Percentiles rank a stretch among this genome's conserved stretches.
phyloP scores from a whole-genome alignment of 495 filamentous ascomycete species.

The Penicillium canescens region DNA sequence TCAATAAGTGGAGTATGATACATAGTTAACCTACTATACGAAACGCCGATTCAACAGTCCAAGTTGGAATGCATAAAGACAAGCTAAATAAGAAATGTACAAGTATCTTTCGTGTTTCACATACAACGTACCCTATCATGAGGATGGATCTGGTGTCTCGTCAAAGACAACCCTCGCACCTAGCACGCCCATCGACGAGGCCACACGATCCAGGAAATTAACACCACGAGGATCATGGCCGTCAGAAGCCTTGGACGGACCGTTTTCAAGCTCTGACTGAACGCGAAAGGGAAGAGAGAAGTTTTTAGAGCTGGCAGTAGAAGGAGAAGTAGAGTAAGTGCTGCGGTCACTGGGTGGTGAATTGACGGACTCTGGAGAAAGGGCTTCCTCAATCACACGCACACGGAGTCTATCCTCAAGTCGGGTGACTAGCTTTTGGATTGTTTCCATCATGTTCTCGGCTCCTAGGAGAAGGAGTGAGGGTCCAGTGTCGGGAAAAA shows the following conservation, averaged over 20 bases:
- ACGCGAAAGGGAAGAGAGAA: conserved; percentile 27
- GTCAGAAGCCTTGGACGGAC: conserved; percentile 24
- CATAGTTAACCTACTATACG: too few species aligned
- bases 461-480: conserved; percentile 27
- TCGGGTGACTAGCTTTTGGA: conserved; percentile 14
- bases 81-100: too few species aligned
- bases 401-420: conserved; percentile 14
- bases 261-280: conserved; percentile 28
- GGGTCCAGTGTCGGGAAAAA: conserved; percentile 30
- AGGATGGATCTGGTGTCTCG: too few species aligned
- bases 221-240: conserved; percentile 22
- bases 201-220: conserved; percentile 39
- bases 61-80: too few species aligned
- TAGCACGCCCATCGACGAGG: conserved; percentile 39
- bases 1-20: too few species aligned
- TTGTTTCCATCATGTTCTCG: conserved; percentile 21
- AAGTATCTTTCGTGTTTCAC: too few species aligned
- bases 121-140: too few species aligned
- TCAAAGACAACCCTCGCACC: conserved; percentile 14
- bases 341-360: conserved; percentile 13
- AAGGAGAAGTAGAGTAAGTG: conserved; percentile 3
- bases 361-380: conserved; percentile 17
- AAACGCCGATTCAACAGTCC: too few species aligned
- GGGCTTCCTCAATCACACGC: conserved; percentile 8
- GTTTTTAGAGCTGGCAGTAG: not conserved